Base-by-base conservation (phyloP, 441 rosid genomes). In the Pelargonium myrrhifolium region DNA sequence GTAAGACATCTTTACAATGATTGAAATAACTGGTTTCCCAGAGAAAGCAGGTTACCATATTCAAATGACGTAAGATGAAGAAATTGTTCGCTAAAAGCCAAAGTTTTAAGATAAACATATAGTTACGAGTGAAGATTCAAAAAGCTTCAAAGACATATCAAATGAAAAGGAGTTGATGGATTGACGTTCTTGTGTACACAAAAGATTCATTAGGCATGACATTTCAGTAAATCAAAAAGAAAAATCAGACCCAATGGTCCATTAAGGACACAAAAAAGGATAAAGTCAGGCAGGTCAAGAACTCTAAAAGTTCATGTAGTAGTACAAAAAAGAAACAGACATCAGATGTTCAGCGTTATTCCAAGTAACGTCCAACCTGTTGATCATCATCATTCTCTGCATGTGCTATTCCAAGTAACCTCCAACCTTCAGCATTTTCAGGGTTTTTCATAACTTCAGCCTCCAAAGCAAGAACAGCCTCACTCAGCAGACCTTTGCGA, bases 341-440 rank as follows among this genome's bases (percentile, higher is more conserved):
- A 17, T 21, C 60, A 55, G 60, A 18, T 55, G 60, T 55, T 55
- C 21, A 45, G 15, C 10, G n/a, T 11, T 45, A 10, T 15, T 47
- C 12, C 6, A 49, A 49, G 6, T 5, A 35, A 69, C 39, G 18
- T 70, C 47, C 76, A 74, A 91, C 99, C 95, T 94, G 99, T 78
- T 92, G 98, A 80, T 94, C 99, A 72, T 94, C 99, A 79, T 94
- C 99, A 74, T 94, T 92, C 78, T 94, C 99, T 14, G 99, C 99
- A 75, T 94, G 89, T 65, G 99, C 85, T 80, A 94, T 91, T 76
- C 98, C 99, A 73, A 94, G 93, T 76, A 94, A 82, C 76, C 99
- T 92, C 99, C 99, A 94, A 70, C 96, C 97, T 87, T 94, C 99
- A 68, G 99, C 84, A 84, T 94, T 94, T 6, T 94, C 93, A 60